Conservation (phyloP, 75 land plant genomes). For the Larix kaempferi region DNA sequence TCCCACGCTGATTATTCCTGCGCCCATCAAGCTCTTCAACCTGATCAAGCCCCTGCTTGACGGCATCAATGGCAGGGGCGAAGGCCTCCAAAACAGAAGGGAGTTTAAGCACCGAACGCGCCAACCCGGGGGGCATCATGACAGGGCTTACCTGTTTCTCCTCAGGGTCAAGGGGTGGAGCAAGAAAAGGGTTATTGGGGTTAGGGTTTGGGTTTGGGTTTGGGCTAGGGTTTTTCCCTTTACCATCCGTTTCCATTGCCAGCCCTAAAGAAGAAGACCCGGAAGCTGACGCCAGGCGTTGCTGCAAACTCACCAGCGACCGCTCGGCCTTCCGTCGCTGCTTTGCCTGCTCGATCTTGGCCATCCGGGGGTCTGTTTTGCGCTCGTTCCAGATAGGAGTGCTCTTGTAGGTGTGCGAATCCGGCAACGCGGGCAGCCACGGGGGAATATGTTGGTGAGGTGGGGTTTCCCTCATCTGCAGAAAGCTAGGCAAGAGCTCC, state of each 20-base stretch:
- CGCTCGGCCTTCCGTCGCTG: constrained; percentile 72
- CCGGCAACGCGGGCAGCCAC: constrained; percentile 86
- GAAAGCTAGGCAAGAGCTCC: constrained; percentile 46
- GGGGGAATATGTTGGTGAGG: constrained; percentile 61
- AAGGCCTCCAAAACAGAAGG: constrained; percentile 74
- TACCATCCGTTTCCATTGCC: background rate
- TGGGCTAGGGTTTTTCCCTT: background rate
- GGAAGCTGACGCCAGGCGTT: constrained; percentile 25
- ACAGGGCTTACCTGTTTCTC: constrained; percentile 53
- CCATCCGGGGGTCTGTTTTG: constrained; percentile 29
- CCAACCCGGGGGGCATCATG: constrained; percentile 10
- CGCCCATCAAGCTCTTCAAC: constrained; percentile 15
- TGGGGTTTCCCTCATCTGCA: constrained; percentile 49
- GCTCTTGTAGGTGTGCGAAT: constrained; percentile 57
- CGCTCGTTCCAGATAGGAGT: constrained; percentile 59
- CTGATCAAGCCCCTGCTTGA: constrained; percentile 26
- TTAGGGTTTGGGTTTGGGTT: constrained; percentile 11
- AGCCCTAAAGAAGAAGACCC: constrained; percentile 9
- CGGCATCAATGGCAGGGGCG: constrained; percentile 70
- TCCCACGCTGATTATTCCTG: constrained; percentile 7
- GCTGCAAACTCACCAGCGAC: constrained; percentile 52
- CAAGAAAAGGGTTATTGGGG: constrained; percentile 61
- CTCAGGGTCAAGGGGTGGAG: constrained; percentile 51
- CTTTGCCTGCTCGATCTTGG: constrained; percentile 50
- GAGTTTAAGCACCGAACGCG: constrained; percentile 4